Base-by-base conservation (phyloP, 345 rosid genomes). In the Lepidium sativum region DNA sequence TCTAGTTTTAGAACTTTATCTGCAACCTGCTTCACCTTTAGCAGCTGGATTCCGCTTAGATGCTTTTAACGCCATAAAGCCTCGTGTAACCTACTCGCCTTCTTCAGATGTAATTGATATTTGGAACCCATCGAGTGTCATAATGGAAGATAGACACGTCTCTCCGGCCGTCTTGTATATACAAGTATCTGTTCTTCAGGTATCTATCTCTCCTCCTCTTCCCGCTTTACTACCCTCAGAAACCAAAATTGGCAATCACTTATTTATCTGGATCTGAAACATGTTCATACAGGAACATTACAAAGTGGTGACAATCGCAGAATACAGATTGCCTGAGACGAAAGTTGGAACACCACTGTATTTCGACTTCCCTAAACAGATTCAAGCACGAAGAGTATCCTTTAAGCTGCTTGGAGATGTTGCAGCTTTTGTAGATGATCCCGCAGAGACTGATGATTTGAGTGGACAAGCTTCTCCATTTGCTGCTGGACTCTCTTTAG, bases 151-250 rank as follows among this genome's bases (percentile, higher is more conserved):
- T 71, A 80, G 95, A 55, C 78, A 81, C 33, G 80, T 90, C 40
- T 81, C 88, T 71, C 99, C 97, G 20, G 88, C 95, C 39, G 83
- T 90, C 66, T 54, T 90, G 65, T 76, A 82, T 48, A 63, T 94
- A 32, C 96, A 88, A 86, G 99, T 90, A 15, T 87, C 96, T 33
- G 85, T 80, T 49, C 80, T 90, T 63, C 92, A 87, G 97, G 97
- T 90, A 84, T 51, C 43, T 64, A 42, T 47, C 41, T 37, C 31
- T 39, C 49, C 65, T 63, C 48, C 31, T 45, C 13, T 39, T 14
- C 1, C 45, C 6, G 9, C 4, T 40, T 52, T 42, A 3, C 2
- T 1, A 63, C 20, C 21, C 63, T 44, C 53, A 37, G 10, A 62
- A 47, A 54, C 67, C 42, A 18, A 41, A 34, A 65, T 2, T 23